These are phyloP conservation scores for Colletotrichum melonis DNA, from an alignment of 2,329 filamentous ascomycete species.

Conservation along the genomic window DNA sequence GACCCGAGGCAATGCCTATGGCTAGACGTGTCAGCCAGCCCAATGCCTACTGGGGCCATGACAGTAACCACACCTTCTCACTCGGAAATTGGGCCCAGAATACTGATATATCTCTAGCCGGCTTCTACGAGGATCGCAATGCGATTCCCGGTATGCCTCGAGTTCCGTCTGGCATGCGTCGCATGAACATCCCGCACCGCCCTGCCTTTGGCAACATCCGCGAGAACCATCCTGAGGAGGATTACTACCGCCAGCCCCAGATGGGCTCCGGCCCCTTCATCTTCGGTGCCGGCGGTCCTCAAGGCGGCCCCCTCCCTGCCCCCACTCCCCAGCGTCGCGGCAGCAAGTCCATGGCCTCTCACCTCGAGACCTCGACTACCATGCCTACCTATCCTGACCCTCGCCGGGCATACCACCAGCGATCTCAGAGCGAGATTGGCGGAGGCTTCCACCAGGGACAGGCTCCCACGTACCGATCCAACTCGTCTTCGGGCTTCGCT, in stretches of 20 bases:
- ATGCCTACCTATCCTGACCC: slow-evolving; percentile 36
- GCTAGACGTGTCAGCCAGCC: slow-evolving; percentile 43
- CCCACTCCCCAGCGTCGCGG: slow-evolving; percentile 39
- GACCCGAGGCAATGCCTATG: slow-evolving; percentile 39
- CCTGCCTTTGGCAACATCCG: slow-evolving; percentile 46
- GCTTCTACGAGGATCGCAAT: slow-evolving; percentile 39
- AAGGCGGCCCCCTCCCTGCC: slow-evolving; percentile 38
- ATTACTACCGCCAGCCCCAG: slow-evolving; percentile 39
- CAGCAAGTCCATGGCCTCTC: slow-evolving; percentile 36
- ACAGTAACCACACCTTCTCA: slow-evolving; percentile 36
- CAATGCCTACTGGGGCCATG: slow-evolving; percentile 34
- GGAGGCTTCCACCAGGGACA: slow-evolving; percentile 35
- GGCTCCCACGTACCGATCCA: slow-evolving; percentile 36
- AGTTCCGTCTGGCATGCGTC: slow-evolving; percentile 36
- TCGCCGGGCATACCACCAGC: slow-evolving; percentile 41
- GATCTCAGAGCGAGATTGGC: slow-evolving; percentile 44
- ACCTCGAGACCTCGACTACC: slow-evolving; percentile 37
- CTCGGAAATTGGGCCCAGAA: slow-evolving; percentile 44
- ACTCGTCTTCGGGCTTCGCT: slow-evolving; percentile 33
- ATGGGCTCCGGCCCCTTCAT: slow-evolving; percentile 35
- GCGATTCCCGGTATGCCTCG: slow-evolving; percentile 36
- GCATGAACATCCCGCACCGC: slow-evolving; percentile 36
- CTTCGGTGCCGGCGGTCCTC: slow-evolving; percentile 31
- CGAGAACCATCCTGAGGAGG: slow-evolving; percentile 45
- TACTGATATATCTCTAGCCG: slow-evolving; percentile 35